Base-by-base conservation (phyloP, 164 flowering plant species). In the Piper betle region DNA sequence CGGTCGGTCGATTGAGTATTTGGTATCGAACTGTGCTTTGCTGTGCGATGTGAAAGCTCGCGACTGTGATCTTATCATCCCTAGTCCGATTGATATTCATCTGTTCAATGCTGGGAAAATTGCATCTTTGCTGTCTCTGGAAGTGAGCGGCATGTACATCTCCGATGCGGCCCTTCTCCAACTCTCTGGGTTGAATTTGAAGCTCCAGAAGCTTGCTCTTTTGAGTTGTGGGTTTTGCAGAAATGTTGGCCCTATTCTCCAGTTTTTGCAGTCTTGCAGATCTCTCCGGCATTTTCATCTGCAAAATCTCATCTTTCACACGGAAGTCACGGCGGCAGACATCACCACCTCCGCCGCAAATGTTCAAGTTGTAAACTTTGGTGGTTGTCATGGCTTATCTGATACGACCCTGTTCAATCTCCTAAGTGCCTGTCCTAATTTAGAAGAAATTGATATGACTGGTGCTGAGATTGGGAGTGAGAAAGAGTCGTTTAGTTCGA, bases 371-470 rank as follows among this genome's bases (percentile, higher is more conserved):
- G 66, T 86, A 20, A 73, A 72, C 59, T 79, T 86, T 11, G 70
- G 69, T 53, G 61, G 18, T 6, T 82, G 83, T 59, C 54, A 60
- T 5, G 59, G 61, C 59, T 65, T 82, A 9, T 75, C 84, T 1
- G 58, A 54, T 69, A 66, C 65, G 3, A 65, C 80, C 18, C 66
- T 84, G 60, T 76, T 66, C 59, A 62, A 58, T 20, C 68, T 86
- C 13, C 37, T 64, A 0, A 75, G 55, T 42, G 68, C 54, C 54
- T 82, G 85, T 58, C 72, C 70, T 38, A 50, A n/a, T 18, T 61
- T 81, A 6, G 68, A 63, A 41, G 71, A 68, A n/a, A 64, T 84
- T 33, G 61, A 68, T 33, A 84, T 86, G 87, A 78, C 74, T 67
- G 57, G 65, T 33, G 77, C 88, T 6, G 66, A 64, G 59, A 38